Evolutionary conservation across 2,329 filamentous ascomycete species (phyloP).

Genomic region (Plenodomus lindquistii): DNA sequence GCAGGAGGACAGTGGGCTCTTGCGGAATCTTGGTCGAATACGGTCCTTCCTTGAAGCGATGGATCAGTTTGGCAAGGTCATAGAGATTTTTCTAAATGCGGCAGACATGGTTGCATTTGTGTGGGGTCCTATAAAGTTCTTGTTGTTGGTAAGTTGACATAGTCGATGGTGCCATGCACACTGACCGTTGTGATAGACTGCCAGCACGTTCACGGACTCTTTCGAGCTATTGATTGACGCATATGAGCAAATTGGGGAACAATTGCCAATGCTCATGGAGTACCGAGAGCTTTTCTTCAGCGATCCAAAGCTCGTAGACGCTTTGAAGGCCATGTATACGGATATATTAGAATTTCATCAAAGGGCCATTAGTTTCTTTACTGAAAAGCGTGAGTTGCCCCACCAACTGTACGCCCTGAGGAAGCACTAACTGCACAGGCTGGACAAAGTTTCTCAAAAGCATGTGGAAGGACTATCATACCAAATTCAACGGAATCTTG

Average conservation of each 20-base stretch:
- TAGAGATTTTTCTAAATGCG: constrained; percentile 42
- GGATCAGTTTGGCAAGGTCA: constrained; percentile 43
- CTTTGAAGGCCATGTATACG: constrained; percentile 42
- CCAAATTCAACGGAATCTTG: constrained; percentile 34
- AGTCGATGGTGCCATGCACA: neutral
- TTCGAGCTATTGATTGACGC: constrained; percentile 47
- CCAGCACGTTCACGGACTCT: constrained; percentile 36
- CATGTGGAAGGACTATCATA: constrained; percentile 34
- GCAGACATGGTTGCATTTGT: constrained; percentile 38
- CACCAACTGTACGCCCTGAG: constrained; percentile 1
- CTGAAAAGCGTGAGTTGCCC: constrained; percentile 17
- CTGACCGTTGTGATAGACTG: constrained; percentile 18
- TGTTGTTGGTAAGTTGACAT: constrained; percentile 29
- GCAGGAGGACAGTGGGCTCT: constrained; percentile 16
- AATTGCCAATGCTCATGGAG: constrained; percentile 41
- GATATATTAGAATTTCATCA: constrained; percentile 49
- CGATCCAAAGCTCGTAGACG: constrained; percentile 32
- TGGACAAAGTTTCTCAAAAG: constrained; percentile 26
- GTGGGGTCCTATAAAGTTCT: constrained; percentile 44
- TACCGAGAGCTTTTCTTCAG: constrained; percentile 38
- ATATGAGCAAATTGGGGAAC: constrained; percentile 46
- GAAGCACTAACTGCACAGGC: constrained; percentile 7
- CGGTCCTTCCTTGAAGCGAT: constrained; percentile 34
- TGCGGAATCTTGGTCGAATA: constrained; percentile 23
- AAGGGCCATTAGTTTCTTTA: constrained; percentile 34